These are phyloP conservation scores for Stachybotrys echinatus DNA, from an alignment of 2,329 filamentous ascomycete genomes.

Conservation along the genomic window DNA sequence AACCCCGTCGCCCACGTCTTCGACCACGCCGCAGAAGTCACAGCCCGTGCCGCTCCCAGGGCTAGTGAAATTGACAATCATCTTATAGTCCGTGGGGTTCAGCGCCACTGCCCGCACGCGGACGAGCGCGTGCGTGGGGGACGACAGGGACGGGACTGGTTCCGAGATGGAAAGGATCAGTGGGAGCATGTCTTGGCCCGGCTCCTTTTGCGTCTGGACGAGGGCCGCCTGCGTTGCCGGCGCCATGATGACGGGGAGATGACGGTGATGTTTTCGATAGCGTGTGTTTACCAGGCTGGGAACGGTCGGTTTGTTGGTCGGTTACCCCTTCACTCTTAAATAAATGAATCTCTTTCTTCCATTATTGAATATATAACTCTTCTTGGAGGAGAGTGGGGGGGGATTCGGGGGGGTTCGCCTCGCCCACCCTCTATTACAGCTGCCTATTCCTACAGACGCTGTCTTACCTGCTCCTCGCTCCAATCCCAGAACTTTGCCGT, in stretches of 20 bases:
- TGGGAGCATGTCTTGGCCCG: background rate
- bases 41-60: constrained; percentile 10
- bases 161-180: background rate
- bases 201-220: background rate
- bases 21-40: constrained; percentile 18
- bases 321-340: no score
- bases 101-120: constrained; percentile 17
- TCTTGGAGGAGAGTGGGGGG: no score
- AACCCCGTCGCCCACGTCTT: constrained; percentile 2
- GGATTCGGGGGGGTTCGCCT: no score
- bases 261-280: no score
- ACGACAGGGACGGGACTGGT: background rate
- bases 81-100: constrained; percentile 22
- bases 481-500: constrained; percentile 27
- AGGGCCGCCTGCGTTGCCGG: background rate
- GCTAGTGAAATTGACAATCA: constrained; percentile 10
- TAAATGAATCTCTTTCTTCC: no score
- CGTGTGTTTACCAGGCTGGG: no score
- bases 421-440: no score
- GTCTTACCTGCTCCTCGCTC: constrained; percentile 23
- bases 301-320: no score
- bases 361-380: no score
- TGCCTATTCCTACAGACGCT: background rate
- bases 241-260: no score
- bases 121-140: constrained; percentile 7